Evolutionary conservation across 202 grass and related monocot genomes (phyloP), one percentile per base, ranked within the genome.

Genomic region (Panicum hallii): DNA sequence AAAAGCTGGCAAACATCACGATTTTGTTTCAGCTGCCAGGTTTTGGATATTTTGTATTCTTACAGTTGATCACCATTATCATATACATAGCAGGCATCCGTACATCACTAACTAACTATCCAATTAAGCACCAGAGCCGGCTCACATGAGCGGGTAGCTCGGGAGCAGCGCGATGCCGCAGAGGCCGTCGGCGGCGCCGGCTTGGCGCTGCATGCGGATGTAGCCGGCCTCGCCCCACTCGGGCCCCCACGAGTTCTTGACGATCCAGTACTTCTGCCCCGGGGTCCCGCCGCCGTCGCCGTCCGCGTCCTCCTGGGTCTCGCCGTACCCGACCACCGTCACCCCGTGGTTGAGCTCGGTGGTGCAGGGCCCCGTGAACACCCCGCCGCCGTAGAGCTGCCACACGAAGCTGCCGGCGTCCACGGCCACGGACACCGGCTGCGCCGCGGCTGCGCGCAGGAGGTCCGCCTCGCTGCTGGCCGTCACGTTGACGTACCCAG

Each of bases 201-300:
- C 8, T 17, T 87, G 83, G n/a, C 88, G 89, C 55, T 87, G 87
- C 88, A 97, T 77, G 74, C 74, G 82, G 14, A 94, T 84, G 79
- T 94, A 97, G 43, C 94, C 92, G 30, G 20, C 64, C 6, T 90
- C 90, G 38, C 94, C 94, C 92, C 94, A 97, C 19, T 53, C 77
- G 2, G 62, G 2, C 1, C 92, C 92, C 92, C 90, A 97, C 32
- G 94, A 94, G 67, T 97, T 97, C 85, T 90, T 92, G 12, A 94
- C 88, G 48, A 93, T 92, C 91, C 90, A 92, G 79, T 85, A 94
- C 77, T 90, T 94, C 50, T 72, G 72, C 20, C 46, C 64, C 1
- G 43, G 65, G 4, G 23, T 58, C 7, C 1, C 75, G 5, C 2
- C 65, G 3, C 68, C 74, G 15, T 47, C 79, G 11, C 19, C 81